phyloP scores from a whole-genome alignment of 1,284 basidiomycete genomes.

The Phellopilus nigrolimitatus region DNA sequence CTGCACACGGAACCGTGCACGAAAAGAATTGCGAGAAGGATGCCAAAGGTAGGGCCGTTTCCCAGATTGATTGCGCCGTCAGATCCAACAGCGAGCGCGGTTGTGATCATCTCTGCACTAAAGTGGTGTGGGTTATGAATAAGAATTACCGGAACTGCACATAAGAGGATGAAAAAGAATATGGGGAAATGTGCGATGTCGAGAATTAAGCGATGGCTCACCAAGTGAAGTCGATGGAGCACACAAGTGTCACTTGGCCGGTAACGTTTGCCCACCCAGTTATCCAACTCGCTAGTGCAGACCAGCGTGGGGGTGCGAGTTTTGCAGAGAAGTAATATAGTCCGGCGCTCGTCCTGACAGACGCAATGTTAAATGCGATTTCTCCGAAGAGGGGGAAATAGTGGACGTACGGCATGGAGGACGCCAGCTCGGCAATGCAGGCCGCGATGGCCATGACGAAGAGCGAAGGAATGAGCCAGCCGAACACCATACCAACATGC shows the following conservation, averaged over 20 bases:
- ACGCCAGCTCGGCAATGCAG: slow-evolving; percentile 66
- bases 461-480: slow-evolving; percentile 68
- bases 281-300: slow-evolving; percentile 66
- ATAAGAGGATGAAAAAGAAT: neutral
- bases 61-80: slow-evolving; percentile 48
- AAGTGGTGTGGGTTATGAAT: neutral
- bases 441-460: slow-evolving; percentile 65
- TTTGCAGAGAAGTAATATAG: slow-evolving; percentile 73
- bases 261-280: slow-evolving; percentile 65
- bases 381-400: neutral
- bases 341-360: slow-evolving; percentile 56
- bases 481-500: slow-evolving; percentile 73
- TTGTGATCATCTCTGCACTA: slow-evolving; percentile 71
- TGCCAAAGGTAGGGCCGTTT: slow-evolving; percentile 61
- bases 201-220: slow-evolving; percentile 23
- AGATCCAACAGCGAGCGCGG: slow-evolving; percentile 58
- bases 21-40: slow-evolving; percentile 57
- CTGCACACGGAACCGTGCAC: slow-evolving; percentile 67
- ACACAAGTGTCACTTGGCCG: slow-evolving; percentile 59
- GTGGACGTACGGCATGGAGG: slow-evolving; percentile 65
- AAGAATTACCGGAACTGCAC: neutral
- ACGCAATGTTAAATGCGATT: neutral
- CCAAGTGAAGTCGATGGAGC: slow-evolving; percentile 73
- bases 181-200: neutral
- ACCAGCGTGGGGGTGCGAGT: slow-evolving; percentile 53